Percentiles rank a stretch among this genome's conserved stretches.
phyloP scores from a whole-genome alignment of 306 rosid species.

The Sphenostylis stenocarpa region DNA sequence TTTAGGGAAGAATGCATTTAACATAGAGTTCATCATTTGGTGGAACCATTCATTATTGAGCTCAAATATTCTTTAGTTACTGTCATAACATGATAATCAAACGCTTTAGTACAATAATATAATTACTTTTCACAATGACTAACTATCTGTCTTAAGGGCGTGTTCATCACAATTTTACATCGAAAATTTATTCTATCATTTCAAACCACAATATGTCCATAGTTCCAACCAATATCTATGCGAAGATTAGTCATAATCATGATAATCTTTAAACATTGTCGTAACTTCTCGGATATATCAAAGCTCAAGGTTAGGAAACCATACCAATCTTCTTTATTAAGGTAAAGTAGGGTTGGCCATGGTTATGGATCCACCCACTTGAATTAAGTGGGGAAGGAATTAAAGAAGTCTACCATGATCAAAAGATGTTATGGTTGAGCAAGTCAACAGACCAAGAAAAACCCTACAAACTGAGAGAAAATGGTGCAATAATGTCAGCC shows the following conservation, averaged over 20 bases:
- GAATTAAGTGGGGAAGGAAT: background rate
- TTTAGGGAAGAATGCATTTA: background rate
- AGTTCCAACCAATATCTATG: too few species aligned
- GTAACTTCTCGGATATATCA: too few species aligned
- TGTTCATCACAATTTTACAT: background rate
- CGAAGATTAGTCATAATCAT: background rate
- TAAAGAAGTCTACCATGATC: background rate
- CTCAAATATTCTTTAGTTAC: background rate
- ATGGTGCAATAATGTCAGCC: constrained; percentile 23
- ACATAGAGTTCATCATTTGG: background rate
- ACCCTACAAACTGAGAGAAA: background rate
- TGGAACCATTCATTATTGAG: background rate
- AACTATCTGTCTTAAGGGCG: background rate
- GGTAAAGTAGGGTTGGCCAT: background rate
- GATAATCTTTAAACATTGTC: background rate
- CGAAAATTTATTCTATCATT: too few species aligned
- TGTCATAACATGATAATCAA: background rate
- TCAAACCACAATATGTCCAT: too few species aligned
- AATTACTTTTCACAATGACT: background rate
- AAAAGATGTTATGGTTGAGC: background rate
- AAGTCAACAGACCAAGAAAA: constrained; percentile 8
- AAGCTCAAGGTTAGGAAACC: background rate
- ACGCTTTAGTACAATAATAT: background rate
- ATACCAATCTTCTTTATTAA: background rate
- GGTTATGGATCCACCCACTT: constrained; percentile 9